A percentile compares a stretch with the other conserved stretches of the same genome.
phyloP scores from a whole-genome alignment of 2,329 filamentous ascomycete species.

The Davidsoniella australis region DNA sequence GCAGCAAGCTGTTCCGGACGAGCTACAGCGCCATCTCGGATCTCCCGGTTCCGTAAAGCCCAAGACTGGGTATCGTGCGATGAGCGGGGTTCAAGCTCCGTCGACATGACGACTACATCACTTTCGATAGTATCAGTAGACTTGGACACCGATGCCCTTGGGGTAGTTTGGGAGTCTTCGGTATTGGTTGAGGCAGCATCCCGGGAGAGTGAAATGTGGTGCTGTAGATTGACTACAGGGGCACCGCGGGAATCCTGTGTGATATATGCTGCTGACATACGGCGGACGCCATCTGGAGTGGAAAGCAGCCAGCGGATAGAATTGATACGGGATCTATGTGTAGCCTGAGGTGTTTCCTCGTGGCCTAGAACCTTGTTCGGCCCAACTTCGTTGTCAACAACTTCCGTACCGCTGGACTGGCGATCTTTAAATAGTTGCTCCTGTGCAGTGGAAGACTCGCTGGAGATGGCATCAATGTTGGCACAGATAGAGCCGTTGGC shows the following conservation, averaged over 20 bases:
- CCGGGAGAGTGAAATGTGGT: neutral
- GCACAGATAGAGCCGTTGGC: neutral
- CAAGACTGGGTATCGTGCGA: too few species aligned
- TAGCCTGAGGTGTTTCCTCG: neutral
- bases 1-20: neutral
- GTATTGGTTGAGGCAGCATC: too few species aligned
- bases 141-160: too few species aligned
- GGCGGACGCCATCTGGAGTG: neutral
- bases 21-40: neutral
- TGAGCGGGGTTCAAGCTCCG: too few species aligned
- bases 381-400: neutral
- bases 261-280: constrained; percentile 4
- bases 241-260: neutral
- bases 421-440: too few species aligned
- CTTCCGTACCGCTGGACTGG: too few species aligned
- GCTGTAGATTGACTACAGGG: constrained; percentile 3
- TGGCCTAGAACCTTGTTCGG: neutral
- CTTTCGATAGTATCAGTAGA: too few species aligned
- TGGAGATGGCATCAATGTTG: neutral
- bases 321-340: constrained; percentile 1
- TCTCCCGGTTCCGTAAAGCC: too few species aligned
- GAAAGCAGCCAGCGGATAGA: constrained; percentile 6
- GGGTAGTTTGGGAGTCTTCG: too few species aligned
- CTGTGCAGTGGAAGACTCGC: neutral
- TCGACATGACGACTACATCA: too few species aligned